phyloP scores from a whole-genome alignment of 176 grass and related monocot genomes.

The Otatea glauca region DNA sequence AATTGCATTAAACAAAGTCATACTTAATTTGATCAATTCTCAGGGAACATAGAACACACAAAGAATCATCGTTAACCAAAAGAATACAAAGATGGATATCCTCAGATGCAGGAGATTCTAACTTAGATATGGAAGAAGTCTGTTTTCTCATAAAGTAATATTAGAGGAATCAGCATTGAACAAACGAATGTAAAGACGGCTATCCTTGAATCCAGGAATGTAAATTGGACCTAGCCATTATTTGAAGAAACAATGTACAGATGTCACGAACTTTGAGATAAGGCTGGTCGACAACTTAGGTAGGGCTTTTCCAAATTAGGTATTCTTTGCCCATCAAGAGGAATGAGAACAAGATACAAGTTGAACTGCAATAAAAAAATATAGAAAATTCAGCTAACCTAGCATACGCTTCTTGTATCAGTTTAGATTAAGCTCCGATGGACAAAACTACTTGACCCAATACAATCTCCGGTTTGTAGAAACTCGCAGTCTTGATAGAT shows the following conservation, averaged over 20 bases:
- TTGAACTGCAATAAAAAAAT: no score
- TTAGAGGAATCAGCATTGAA: neutral
- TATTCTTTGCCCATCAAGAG: no score
- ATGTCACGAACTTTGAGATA: neutral
- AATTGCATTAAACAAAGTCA: neutral
- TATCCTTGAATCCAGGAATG: slow-evolving; percentile 9
- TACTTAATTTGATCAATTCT: neutral
- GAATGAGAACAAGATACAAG: no score
- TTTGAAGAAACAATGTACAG: neutral
- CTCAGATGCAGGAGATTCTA: neutral
- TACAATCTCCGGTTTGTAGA: no score
- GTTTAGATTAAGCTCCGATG: no score
- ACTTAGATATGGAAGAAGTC: neutral
- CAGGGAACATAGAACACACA: neutral
- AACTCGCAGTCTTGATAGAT: no score
- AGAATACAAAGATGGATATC: neutral
- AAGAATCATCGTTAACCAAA: neutral
- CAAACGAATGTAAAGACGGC: neutral
- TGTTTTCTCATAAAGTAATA: neutral
- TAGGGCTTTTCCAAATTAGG: no score
- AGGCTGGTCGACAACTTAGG: no score
- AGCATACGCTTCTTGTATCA: no score
- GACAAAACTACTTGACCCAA: no score
- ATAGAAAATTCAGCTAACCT: no score
- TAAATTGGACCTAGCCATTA: neutral